Percentiles rank a stretch among this genome's conserved stretches.
Evolutionary conservation across 768 basidiomycete species (phyloP).

Genomic region (Phylloporus sp.): DNA sequence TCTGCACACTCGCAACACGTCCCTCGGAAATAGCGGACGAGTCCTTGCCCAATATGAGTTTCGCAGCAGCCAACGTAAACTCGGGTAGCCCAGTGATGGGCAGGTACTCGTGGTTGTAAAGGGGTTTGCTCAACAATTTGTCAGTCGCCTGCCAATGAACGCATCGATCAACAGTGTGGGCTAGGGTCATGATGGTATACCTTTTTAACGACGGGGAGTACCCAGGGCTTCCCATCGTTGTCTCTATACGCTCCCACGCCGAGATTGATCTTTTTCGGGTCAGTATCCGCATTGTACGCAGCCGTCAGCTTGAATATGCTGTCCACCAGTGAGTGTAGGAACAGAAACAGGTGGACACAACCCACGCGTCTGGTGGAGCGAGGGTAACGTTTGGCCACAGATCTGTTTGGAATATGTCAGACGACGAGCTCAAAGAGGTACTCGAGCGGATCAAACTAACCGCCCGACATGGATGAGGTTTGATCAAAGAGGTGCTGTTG

Average conservation of each 20-base stretch:
- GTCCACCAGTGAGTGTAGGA: conserved; percentile 7
- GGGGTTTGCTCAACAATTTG: conserved; percentile 61
- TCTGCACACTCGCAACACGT: conserved; percentile 80
- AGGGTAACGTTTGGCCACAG: conserved; percentile 73
- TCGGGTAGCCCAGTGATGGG: conserved; percentile 85
- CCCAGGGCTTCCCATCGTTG: conserved; percentile 83
- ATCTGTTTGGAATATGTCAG: conserved; percentile 42
- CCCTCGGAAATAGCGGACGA: conserved; percentile 67
- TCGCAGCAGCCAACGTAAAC: conserved; percentile 78
- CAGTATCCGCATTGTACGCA: conserved; percentile 78
- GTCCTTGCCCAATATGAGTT: conserved; percentile 72
- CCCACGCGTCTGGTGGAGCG: conserved; percentile 81
- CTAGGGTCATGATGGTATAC: conserved; percentile 35
- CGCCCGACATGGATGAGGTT: conserved; percentile 50
- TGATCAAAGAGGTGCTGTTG: conserved; percentile 46
- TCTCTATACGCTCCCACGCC: conserved; percentile 94
- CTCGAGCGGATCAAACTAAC: conserved; percentile 35
- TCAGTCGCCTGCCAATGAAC: conserved; percentile 57
- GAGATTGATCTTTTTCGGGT: conserved; percentile 80
- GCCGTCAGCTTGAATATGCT: conserved; percentile 92
- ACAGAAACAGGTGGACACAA: background rate
- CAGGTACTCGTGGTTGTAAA: conserved; percentile 88
- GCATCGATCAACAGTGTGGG: conserved; percentile 1
- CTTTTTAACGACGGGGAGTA: conserved; percentile 88
- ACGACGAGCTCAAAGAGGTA: background rate